Evolutionary conservation across 1,139 yeast genomes (phyloP).

Genomic region (Zygoascus meyerae): DNA sequence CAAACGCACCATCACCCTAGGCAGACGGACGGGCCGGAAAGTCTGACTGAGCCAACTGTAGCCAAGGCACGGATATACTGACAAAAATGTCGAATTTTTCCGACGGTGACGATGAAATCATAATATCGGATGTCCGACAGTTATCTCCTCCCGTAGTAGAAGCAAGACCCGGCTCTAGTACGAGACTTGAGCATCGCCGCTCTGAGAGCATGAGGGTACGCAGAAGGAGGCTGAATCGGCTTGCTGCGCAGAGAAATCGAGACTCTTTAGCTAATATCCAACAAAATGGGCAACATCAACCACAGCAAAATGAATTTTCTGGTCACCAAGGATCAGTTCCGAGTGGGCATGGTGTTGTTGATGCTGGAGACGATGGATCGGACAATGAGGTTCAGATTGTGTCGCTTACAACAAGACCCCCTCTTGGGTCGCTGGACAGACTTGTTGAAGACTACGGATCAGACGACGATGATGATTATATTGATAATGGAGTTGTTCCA

Average conservation of each 20-base stretch:
- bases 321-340: too few species aligned
- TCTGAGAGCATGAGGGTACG: background rate
- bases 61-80: too few species aligned
- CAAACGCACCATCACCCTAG: too few species aligned
- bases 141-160: background rate
- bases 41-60: too few species aligned
- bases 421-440: constrained; percentile 5
- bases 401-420: constrained; percentile 1
- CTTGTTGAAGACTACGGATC: constrained; percentile 3
- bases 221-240: background rate
- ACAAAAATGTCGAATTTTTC: too few species aligned
- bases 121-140: constrained; percentile 7
- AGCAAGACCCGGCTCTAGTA: background rate
- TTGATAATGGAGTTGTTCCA: background rate
- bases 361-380: background rate
- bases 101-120: constrained; percentile 12
- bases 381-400: constrained; percentile 9
- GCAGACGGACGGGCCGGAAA: too few species aligned
- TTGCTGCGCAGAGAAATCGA: background rate
- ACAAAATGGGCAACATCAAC: too few species aligned
- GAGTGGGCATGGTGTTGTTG: too few species aligned
- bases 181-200: background rate
- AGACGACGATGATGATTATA: constrained; percentile 6
- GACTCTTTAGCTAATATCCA: too few species aligned
- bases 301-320: too few species aligned